A percentile compares a stretch with the other conserved stretches of the same genome.
Conservation (phyloP, 306 rosid species). For the Cajanus cajan region DNA sequence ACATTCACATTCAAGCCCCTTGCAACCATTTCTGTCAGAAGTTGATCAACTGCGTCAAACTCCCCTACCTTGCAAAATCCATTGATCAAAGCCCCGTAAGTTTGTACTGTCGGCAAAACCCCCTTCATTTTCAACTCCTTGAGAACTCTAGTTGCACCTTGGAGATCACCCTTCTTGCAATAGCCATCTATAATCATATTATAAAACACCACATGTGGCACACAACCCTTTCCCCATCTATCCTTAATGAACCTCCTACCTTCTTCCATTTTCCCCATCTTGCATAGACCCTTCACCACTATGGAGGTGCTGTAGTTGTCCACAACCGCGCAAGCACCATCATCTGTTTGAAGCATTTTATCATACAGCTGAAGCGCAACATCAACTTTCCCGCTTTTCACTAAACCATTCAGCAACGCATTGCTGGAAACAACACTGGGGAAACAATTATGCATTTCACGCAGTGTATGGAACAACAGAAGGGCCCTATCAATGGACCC, state of each 20-base stretch:
- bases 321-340: slow-evolving; percentile 15
- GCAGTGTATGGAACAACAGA: slow-evolving; percentile 35
- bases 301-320: slow-evolving; percentile 78
- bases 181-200: slow-evolving; percentile 69
- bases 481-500: slow-evolving; percentile 62
- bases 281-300: slow-evolving; percentile 65
- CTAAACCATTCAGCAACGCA: slow-evolving; percentile 53
- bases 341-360: slow-evolving; percentile 54
- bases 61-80: slow-evolving; percentile 73
- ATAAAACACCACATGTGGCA: slow-evolving; percentile 73
- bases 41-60: slow-evolving; percentile 52
- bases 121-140: slow-evolving; percentile 71
- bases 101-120: slow-evolving; percentile 54
- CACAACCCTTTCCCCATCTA: slow-evolving; percentile 72
- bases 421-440: slow-evolving; percentile 56
- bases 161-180: slow-evolving; percentile 64
- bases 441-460: slow-evolving; percentile 43
- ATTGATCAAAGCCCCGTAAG: slow-evolving; percentile 64
- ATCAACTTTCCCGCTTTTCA: slow-evolving; percentile 43
- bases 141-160: slow-evolving; percentile 49
- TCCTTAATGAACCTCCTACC: slow-evolving; percentile 58
- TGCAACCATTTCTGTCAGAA: slow-evolving; percentile 58
- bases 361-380: slow-evolving; percentile 62
- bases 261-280: slow-evolving; percentile 58
- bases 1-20: slow-evolving; percentile 58